These are phyloP conservation scores for Globisporangium paddicum DNA, from an alignment of 352 stramenopile species.

Conservation along the genomic window DNA sequence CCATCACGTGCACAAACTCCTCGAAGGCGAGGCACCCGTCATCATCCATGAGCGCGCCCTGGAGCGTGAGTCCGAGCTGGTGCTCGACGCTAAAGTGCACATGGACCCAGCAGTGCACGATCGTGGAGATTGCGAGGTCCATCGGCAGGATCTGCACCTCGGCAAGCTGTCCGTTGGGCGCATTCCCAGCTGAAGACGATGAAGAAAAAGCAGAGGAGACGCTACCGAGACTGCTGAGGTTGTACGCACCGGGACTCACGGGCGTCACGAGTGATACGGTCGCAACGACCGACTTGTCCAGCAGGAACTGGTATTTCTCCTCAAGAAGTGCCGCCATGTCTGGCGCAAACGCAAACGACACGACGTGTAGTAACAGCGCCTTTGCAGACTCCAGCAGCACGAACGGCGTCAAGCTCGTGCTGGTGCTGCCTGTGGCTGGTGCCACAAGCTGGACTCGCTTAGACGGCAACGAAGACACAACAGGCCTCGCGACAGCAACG, in stretches of 20 bases:
- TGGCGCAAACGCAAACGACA: conserved; percentile 15
- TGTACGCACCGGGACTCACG: conserved; percentile 23
- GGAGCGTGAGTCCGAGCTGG: conserved; percentile 22
- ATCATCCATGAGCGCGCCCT: conserved; percentile 11
- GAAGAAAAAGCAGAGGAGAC: no score
- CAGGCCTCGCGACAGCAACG: not conserved
- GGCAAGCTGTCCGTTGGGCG: conserved; percentile 24
- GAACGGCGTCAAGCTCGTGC: conserved; percentile 8
- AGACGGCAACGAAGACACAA: not conserved
- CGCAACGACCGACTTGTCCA: conserved; percentile 13
- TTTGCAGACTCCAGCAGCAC: conserved; percentile 43
- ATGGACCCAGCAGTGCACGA: conserved; percentile 29
- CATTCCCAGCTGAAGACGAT: not conserved
- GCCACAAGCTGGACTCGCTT: not conserved
- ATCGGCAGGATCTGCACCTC: conserved; percentile 28
- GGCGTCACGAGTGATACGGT: conserved; percentile 28
- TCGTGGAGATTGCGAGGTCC: conserved; percentile 25
- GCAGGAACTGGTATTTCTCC: conserved; percentile 16
- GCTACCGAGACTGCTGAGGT: no score
- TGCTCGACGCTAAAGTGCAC: conserved; percentile 19
- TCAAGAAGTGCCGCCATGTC: conserved; percentile 15
- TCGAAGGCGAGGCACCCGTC: conserved; percentile 24
- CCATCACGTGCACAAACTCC: conserved; percentile 37
- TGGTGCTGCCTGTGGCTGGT: not conserved
- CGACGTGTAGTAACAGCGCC: conserved; percentile 27